phyloP scores from a whole-genome alignment of 2,329 filamentous ascomycete species.

The Metarhizium album region DNA sequence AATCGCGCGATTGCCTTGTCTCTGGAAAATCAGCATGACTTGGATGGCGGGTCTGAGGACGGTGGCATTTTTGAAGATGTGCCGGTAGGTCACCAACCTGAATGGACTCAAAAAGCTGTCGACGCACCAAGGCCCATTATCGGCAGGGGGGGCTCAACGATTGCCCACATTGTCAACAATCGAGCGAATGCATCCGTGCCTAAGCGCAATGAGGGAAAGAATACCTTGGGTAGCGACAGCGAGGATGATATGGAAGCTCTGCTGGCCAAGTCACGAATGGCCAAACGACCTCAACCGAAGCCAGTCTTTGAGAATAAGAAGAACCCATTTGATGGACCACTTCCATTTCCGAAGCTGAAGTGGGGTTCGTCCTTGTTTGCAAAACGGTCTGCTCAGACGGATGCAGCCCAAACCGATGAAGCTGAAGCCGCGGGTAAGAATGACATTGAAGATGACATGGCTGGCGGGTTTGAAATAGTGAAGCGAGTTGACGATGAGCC shows the following conservation, averaged over 20 bases:
- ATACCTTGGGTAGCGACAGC: constrained; percentile 48
- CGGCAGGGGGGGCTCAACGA: constrained; percentile 45
- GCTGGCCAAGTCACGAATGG: constrained; percentile 57
- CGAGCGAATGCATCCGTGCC: constrained; percentile 52
- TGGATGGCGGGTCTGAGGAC: constrained; percentile 25
- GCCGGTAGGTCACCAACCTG: constrained; percentile 30
- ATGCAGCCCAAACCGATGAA: constrained; percentile 14
- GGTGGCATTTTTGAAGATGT: constrained; percentile 40
- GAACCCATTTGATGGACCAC: constrained; percentile 61
- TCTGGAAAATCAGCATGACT: constrained; percentile 50
- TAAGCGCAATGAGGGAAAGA: constrained; percentile 21
- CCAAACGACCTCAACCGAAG: constrained; percentile 34
- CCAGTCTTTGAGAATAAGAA: constrained; percentile 40
- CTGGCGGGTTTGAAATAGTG: constrained; percentile 56
- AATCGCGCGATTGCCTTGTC: constrained; percentile 78
- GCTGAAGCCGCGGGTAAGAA: constrained; percentile 12
- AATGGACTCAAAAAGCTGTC: constrained; percentile 47
- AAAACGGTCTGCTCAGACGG: constrained; percentile 24
- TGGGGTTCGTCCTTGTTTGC: constrained; percentile 52
- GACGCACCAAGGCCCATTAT: constrained; percentile 39
- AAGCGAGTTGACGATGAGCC: constrained; percentile 30
- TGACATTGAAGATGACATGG: constrained; percentile 35
- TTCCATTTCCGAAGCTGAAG: constrained; percentile 84
- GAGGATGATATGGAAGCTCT: constrained; percentile 74
- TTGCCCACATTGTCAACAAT: constrained; percentile 66